Evolutionary conservation across 108 stramenopile species (phyloP), one percentile per base, ranked within the genome.

Genomic region (Nannochloropsis salina): DNA sequence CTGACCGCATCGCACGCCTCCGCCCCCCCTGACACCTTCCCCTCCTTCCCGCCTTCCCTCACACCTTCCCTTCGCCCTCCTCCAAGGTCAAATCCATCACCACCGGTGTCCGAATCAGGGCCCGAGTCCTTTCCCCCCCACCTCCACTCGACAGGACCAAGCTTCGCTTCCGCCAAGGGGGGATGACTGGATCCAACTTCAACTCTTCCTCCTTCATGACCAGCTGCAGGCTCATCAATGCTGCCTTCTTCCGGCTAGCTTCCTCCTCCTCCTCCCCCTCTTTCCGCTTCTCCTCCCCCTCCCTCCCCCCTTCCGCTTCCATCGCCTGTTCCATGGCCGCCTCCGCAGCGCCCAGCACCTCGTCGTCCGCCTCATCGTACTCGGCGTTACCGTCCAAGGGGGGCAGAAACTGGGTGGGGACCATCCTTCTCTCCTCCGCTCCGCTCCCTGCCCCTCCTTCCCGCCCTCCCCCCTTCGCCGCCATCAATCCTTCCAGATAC

Each of bases 391-490:
- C 61, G 61, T 74, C 61, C 61, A 74, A 15, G 4, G 61, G 61
- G 8, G 61, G 61, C 6, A 74, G 2, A 4, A 15, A n/a, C 3
- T 15, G 8, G 61, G 61, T n/a, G 20, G 2, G 61, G 20, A 15
- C 61, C 61, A 15, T 74, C 61, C 3, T 74, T 74, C n/a, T 74
- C 61, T 74, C 61, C 61, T 74, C 61, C 61, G n/a, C n/a, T 74
- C 4, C 61, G 20, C 61, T 74, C 4, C 61, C 61, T 5, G 10
- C 4, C 61, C 61, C 61, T 74, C 61, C 61, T 4, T 74, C 61
- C 4, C 61, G 2, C n/a, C 61, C 61, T 74, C 61, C 5, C 61
- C 61, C 61, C 4, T 74, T n/a, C 61, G 15, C 61, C 61, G 15
- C 61, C 2, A 74, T 4, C 61, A 74, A 74, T 4, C 61, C 61